Base-by-base conservation (phyloP, 805 yeast species). In the Lipomyces mesembrius region DNA sequence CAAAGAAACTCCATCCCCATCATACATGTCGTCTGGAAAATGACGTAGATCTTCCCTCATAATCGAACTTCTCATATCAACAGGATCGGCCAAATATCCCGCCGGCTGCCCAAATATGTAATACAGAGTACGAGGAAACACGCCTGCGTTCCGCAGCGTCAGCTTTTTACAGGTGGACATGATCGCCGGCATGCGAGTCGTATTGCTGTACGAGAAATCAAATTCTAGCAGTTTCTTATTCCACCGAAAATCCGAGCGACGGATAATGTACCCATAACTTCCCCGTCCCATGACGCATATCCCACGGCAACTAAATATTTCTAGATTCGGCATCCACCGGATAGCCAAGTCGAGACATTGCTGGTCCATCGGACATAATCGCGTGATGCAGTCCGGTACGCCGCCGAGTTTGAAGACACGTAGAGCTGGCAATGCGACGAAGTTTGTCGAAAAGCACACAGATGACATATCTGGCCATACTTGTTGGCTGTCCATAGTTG, bases 301-400 rank as follows among this genome's bases (percentile, higher is more conserved):
- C 22, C 68, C 64, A 2, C 55, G 62, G 55, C 67, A 66, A 22
- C 59, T 49, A 32, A 64, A 59, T 5, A 46, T 29, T 22, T 61
- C 62, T 17, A 67, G 43, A 35, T 57, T 43, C n/a, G 70, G 70
- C 68, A 62, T 67, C 70, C 70, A 67, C 12, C 61, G 52, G 14
- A 67, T 25, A 22, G 51, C 34, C 8, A 61, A 51, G 43, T 67
- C 70, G 9, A 67, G 51, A 34, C 70, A 61, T 53, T 67, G 70
- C 59, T 64, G 70, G 61, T 67, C 68, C 64, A 67, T 17, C 6
- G 53, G 54, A 14, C 62, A 22, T 14, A 32, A 22, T 25, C 29
- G 22, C 5, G 52, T 57, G 3, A 43, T n/a, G 29, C 22, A 20
- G n/a, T 55, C 39, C 32, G 64, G 64, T 2, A 49, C 34, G 6